Evolutionary conservation across 192 early-diverging fungal genomes (phyloP).

Genomic region (Backusella mclennaniae): DNA sequence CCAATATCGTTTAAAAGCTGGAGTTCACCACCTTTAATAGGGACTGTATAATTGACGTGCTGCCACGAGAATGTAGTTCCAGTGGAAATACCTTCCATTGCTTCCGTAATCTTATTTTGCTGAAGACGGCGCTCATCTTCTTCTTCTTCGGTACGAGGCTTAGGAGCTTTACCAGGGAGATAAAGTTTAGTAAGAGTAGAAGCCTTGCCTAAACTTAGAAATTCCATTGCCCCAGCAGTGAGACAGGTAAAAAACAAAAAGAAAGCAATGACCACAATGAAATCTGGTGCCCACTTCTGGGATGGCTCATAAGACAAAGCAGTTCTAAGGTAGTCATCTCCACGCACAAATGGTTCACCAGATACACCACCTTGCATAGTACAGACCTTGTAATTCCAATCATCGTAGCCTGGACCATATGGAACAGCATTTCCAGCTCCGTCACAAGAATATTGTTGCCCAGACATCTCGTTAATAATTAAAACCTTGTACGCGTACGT

Average conservation of each 20-base stretch:
- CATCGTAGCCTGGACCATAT: slow-evolving; percentile 35
- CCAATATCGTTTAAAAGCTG: slow-evolving; percentile 68
- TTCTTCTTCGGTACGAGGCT: slow-evolving; percentile 19
- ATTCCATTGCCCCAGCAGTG: slow-evolving; percentile 57
- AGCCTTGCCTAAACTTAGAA: slow-evolving; percentile 54
- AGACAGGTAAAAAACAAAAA: slow-evolving; percentile 41
- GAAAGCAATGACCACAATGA: slow-evolving; percentile 55
- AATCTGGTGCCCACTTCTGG: slow-evolving; percentile 55
- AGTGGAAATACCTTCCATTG: slow-evolving; percentile 36
- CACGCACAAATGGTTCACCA: slow-evolving; percentile 52
- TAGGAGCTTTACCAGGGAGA: slow-evolving; percentile 36
- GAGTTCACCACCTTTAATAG: slow-evolving; percentile 56
- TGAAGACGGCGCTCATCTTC: slow-evolving; percentile 34
- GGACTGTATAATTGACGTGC: slow-evolving; percentile 69
- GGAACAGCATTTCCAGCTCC: slow-evolving; percentile 28
- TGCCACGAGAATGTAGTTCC: slow-evolving; percentile 61
- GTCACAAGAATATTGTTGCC: slow-evolving; percentile 41
- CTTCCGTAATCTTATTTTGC: slow-evolving; percentile 40
- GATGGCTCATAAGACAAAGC: slow-evolving; percentile 55
- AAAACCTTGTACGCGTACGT: slow-evolving; percentile 57
- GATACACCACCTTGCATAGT: slow-evolving; percentile 60
- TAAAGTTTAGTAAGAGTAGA: slow-evolving; percentile 51
- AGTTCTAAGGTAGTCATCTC: slow-evolving; percentile 55
- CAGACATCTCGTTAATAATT: slow-evolving; percentile 61
- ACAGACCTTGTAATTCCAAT: slow-evolving; percentile 47